Evolutionary conservation across 1,139 yeast species (phyloP), one percentile per base, ranked within the genome.

Genomic region (Blastobotrys ciferrii): DNA sequence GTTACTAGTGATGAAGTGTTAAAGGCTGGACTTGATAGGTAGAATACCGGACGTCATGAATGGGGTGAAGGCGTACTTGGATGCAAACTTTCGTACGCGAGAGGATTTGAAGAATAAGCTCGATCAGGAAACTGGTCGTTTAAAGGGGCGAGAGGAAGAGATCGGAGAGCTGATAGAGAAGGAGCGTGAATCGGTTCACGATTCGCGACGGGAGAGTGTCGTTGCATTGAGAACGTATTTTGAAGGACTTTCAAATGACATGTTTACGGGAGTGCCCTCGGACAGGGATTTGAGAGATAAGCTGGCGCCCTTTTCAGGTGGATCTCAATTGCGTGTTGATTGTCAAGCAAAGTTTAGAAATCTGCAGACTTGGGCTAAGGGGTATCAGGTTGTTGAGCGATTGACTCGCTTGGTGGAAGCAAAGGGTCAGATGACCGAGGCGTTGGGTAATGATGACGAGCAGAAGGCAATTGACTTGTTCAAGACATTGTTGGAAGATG

Each of bases 21-120:
- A 13, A 31, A n/a, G n/a, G n/a, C n/a, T n/a, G n/a, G n/a, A n/a
- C n/a, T n/a, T n/a, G n/a, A n/a, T n/a, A n/a, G n/a, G n/a, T n/a
- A n/a, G n/a, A n/a, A n/a, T n/a, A n/a, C n/a, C n/a, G 28, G 30
- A 4, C 4, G 20, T 39, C 3, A 28, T 20, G 17, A 43, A 31
- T 40, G 38, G 20, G 23, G 36, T 47, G 11, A 38, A 32, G 19
- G 2, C 46, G 11, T 56, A 51, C 42, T 47, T 60, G 35, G 54
- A 60, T 35, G 45, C 49, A 31, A 53, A 48, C 23, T 57, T 61
- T 42, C 51, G 54, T 20, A 48, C 54, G 2, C 47, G 51, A 18
- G 57, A 54, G 19, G 50, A 32, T 15, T 47, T 61, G n/a, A 32
- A 51, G 3, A 18, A 42, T 2, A 46, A 48, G n/a, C 48, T 59